phyloP scores from a whole-genome alignment of 176 grass and related monocot genomes.

The Tillandsia leiboldiana region DNA sequence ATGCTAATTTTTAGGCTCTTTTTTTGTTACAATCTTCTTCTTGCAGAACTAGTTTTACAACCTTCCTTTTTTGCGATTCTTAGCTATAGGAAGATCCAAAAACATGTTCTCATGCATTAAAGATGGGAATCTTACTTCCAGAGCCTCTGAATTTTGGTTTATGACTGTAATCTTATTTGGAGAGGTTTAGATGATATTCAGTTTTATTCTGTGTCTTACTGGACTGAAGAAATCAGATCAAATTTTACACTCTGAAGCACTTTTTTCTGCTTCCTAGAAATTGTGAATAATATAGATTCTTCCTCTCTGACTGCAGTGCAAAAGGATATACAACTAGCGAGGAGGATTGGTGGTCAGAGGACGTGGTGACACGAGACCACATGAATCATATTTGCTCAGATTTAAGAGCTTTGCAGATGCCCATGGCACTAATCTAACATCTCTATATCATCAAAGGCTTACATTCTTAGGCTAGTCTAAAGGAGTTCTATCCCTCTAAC shows the following conservation, averaged over 20 bases:
- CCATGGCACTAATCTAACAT: neutral
- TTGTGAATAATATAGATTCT: neutral
- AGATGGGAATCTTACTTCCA: no score
- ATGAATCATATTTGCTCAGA: neutral
- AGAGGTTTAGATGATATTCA: no score
- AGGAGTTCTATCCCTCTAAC: no score
- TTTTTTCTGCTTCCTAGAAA: neutral
- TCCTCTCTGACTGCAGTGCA: constrained; percentile 41
- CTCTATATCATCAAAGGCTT: no score
- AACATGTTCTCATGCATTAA: no score
- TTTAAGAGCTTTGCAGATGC: neutral
- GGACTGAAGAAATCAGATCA: neutral
- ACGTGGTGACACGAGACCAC: constrained; percentile 25
- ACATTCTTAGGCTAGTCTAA: no score
- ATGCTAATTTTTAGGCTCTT: neutral
- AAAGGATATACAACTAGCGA: constrained; percentile 84
- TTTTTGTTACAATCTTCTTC: neutral
- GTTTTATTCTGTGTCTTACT: no score
- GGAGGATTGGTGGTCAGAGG: constrained; percentile 52
- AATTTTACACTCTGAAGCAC: neutral
- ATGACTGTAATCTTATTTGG: no score
- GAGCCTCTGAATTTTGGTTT: no score
- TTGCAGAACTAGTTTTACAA: neutral
- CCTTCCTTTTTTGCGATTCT: no score
- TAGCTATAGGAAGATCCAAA: no score